A percentile compares a stretch with the other conserved stretches of the same genome.
These are phyloP conservation scores for Psophocarpus tetragonolobus DNA, from an alignment of 306 rosid species.

Conservation along the genomic window DNA sequence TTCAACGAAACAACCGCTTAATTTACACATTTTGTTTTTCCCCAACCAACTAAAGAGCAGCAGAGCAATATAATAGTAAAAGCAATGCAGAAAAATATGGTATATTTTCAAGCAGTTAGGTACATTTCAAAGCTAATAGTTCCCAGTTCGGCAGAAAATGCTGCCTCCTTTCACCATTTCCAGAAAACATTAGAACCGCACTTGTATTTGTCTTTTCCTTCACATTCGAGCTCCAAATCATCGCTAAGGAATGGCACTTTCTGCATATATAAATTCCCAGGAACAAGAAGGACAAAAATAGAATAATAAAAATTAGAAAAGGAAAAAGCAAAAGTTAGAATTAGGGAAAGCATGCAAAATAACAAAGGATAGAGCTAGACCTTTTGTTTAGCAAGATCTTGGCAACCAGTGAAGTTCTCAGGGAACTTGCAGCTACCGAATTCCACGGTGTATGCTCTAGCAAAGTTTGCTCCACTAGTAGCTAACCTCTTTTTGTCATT, in stretches of 20 bases:
- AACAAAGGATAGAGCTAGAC: conserved; percentile 32
- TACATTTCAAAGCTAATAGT: conserved; percentile 25
- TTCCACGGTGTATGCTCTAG: conserved; percentile 93
- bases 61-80: neutral
- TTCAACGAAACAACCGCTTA: neutral
- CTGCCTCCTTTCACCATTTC: conserved; percentile 74
- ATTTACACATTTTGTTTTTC: neutral
- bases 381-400: conserved; percentile 98
- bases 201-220: conserved; percentile 95
- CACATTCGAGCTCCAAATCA: conserved; percentile 84
- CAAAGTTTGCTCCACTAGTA: conserved; percentile 93
- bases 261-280: conserved; percentile 46
- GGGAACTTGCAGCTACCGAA: conserved; percentile 99
- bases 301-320: neutral
- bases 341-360: neutral
- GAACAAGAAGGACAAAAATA: neutral
- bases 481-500: conserved; percentile 96
- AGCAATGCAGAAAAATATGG: neutral
- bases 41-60: neutral
- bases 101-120: conserved; percentile 19
- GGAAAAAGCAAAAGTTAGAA: neutral
- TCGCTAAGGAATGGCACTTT: conserved; percentile 87
- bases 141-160: neutral
- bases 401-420: conserved; percentile 99
- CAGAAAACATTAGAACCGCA: conserved; percentile 99